These are phyloP conservation scores for Ambrosia artemisiifolia DNA, from an alignment of 129 eudicot genomes.

Conservation along the genomic window DNA sequence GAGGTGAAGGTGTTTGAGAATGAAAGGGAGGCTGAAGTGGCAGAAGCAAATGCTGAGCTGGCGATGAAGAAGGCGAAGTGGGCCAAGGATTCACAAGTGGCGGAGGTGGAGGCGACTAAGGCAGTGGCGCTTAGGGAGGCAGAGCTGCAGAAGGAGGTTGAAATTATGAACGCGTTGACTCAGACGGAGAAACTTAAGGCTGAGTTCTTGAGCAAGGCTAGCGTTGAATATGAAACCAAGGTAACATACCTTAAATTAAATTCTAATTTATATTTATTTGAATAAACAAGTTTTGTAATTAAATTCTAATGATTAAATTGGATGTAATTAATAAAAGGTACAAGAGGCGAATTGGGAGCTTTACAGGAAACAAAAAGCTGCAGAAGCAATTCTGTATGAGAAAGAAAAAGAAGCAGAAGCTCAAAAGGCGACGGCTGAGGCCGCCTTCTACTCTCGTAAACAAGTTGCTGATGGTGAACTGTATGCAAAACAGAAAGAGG, in stretches of 20 bases:
- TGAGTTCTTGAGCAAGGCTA: slow-evolving; percentile 30
- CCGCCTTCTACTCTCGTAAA: slow-evolving; percentile 21
- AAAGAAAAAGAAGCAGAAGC: slow-evolving; percentile 30
- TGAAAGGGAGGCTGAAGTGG: slow-evolving; percentile 34
- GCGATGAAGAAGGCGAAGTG: slow-evolving; percentile 38
- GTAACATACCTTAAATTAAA: not conserved
- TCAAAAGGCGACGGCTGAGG: slow-evolving; percentile 32
- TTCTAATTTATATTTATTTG: too few relatives aligned
- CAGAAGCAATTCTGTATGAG: slow-evolving; percentile 40
- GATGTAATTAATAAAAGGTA: slow-evolving; percentile 11
- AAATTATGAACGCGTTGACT: slow-evolving; percentile 28
- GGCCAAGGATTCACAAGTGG: slow-evolving; percentile 32
- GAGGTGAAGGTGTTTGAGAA: slow-evolving; percentile 41
- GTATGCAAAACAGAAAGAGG: slow-evolving; percentile 43
- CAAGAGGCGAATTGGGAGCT: slow-evolving; percentile 44
- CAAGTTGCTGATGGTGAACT: slow-evolving; percentile 33
- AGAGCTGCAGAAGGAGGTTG: slow-evolving; percentile 39
- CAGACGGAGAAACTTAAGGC: slow-evolving; percentile 24
- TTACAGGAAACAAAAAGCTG: slow-evolving; percentile 35
- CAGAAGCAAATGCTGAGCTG: slow-evolving; percentile 34
- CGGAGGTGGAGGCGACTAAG: slow-evolving; percentile 29
- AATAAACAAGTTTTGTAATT: too few relatives aligned
- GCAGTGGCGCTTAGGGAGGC: slow-evolving; percentile 37
- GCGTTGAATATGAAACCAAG: slow-evolving; percentile 34
- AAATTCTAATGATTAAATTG: too few relatives aligned